Base-by-base conservation (phyloP, 2,329 filamentous ascomycete species). In the Trichoderma harzianum region DNA sequence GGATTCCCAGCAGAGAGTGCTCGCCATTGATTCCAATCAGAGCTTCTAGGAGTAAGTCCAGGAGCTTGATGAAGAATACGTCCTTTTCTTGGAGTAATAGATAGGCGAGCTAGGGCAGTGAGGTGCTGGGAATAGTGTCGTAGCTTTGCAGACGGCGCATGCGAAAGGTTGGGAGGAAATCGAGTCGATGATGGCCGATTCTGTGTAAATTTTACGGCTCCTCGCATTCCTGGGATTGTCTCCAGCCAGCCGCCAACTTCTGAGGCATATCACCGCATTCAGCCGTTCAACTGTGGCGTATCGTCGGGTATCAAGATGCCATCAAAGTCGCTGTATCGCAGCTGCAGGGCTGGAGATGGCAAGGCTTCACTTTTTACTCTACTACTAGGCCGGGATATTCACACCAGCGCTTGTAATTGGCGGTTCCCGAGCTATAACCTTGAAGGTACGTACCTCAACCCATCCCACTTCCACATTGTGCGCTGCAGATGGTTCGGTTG, bases 201-300 rank as follows among this genome's bases (percentile, higher is more conserved):
- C 72, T 72, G 70, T 63, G 73, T 69, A 32, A 73, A 73, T 71
- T 73, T 70, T 70, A 76, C 70, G 57, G 74, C 74, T 76, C 74
- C 76, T 78, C 76, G 77, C 79, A 81, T 81, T 71, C 76, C 78
- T 75, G 70, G 75, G 70, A 34, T 58, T 73, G 70, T 61, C 68
- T 75, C 70, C 75, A 64, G 72, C 73, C 67, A 73, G 76, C 72
- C 70, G 73, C 68, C 68, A 69, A 70, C 60, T n/a, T 30, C 66
- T 62, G 67, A 69, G 21, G 61, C 73, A 34, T 72, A 72, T 78
- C 74, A 76, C 74, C 75, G 74, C 77, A 78, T 76, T 64, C 26
- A 26, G 39, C 26, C 21, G 67, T 28, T 21, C 18, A 8, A n/a
- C n/a, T 53, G 16, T 36, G 21, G 28, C n/a, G 57, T 36, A 28